Evolutionary conservation across 2,329 filamentous ascomycete genomes (phyloP).

Genomic region (Paecilomyces variotii): DNA sequence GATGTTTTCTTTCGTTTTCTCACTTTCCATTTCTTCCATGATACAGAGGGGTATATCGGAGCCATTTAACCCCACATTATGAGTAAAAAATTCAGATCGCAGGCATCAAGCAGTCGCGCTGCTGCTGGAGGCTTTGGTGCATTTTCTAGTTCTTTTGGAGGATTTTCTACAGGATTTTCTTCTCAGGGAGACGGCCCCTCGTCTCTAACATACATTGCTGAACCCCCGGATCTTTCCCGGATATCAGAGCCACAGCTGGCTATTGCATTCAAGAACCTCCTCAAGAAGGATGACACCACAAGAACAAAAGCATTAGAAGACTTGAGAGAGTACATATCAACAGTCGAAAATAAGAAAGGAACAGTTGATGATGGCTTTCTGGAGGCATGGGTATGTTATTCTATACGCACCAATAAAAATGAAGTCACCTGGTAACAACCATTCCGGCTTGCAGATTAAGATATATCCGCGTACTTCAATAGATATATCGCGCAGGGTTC

Average conservation of each 20-base stretch:
- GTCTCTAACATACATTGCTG: slow-evolving; percentile 76
- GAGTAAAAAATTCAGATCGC: slow-evolving; percentile 57
- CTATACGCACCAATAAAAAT: slow-evolving; percentile 14
- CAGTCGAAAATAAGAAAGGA: slow-evolving; percentile 45
- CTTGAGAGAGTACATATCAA: slow-evolving; percentile 57
- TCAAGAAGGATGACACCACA: slow-evolving; percentile 88
- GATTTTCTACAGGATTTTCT: slow-evolving; percentile 27
- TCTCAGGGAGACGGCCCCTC: slow-evolving; percentile 43
- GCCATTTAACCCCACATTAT: slow-evolving; percentile 33
- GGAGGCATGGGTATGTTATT: slow-evolving; percentile 69
- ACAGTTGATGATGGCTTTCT: slow-evolving; percentile 74
- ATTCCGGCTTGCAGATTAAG: slow-evolving; percentile 53
- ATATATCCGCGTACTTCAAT: slow-evolving; percentile 85
- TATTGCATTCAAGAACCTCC: slow-evolving; percentile 84
- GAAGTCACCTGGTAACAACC: slow-evolving; percentile 33
- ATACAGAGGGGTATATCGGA: not conserved
- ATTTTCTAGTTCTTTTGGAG: slow-evolving; percentile 34
- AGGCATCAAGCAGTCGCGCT: slow-evolving; percentile 56
- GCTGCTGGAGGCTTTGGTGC: slow-evolving; percentile 41
- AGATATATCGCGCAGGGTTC: slow-evolving; percentile 78
- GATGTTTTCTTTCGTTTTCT: slow-evolving; percentile 2
- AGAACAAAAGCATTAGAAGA: slow-evolving; percentile 89
- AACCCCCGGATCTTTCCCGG: slow-evolving; percentile 69
- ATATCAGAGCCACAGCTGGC: slow-evolving; percentile 75
- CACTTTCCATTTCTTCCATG: slow-evolving; percentile 16